A percentile compares a stretch with the other conserved stretches of the same genome.
Conservation (phyloP, 352 stramenopile species). For the Peronospora destructor region DNA sequence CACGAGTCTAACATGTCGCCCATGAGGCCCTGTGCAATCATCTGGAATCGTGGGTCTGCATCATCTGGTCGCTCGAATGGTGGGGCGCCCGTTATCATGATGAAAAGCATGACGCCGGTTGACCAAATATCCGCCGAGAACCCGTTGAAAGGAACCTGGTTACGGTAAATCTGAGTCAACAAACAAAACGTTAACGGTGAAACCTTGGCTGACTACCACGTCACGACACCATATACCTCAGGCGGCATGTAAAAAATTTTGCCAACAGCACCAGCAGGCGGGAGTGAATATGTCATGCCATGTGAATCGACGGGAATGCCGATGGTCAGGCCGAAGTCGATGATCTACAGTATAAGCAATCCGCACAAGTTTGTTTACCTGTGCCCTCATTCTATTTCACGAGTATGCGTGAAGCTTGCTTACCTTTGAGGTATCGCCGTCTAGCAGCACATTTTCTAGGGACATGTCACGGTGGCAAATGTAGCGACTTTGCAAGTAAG, state of each 20-base stretch:
- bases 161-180: slow-evolving; percentile 68
- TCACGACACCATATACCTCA: slow-evolving; percentile 35
- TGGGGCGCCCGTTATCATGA: slow-evolving; percentile 90
- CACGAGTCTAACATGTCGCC: slow-evolving; percentile 84
- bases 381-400: background rate
- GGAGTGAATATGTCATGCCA: slow-evolving; percentile 82
- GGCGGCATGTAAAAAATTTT: slow-evolving; percentile 89
- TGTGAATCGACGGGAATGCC: slow-evolving; percentile 77
- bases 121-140: slow-evolving; percentile 92
- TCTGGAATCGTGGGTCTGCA: slow-evolving; percentile 75
- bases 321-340: slow-evolving; percentile 82
- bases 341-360: slow-evolving; percentile 45
- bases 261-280: slow-evolving; percentile 68
- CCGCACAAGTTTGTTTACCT: background rate
- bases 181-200: slow-evolving; percentile 1
- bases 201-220: background rate
- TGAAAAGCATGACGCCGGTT: slow-evolving; percentile 91
- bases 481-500: slow-evolving; percentile 76
- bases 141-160: slow-evolving; percentile 87
- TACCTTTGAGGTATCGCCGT: slow-evolving; percentile 80
- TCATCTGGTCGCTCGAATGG: slow-evolving; percentile 86
- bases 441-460: slow-evolving; percentile 79
- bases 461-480: slow-evolving; percentile 87
- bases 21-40: slow-evolving; percentile 73
- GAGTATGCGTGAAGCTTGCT: background rate